phyloP scores from a whole-genome alignment of 2,329 filamentous ascomycete genomes.

The Byssothecium circinans region DNA sequence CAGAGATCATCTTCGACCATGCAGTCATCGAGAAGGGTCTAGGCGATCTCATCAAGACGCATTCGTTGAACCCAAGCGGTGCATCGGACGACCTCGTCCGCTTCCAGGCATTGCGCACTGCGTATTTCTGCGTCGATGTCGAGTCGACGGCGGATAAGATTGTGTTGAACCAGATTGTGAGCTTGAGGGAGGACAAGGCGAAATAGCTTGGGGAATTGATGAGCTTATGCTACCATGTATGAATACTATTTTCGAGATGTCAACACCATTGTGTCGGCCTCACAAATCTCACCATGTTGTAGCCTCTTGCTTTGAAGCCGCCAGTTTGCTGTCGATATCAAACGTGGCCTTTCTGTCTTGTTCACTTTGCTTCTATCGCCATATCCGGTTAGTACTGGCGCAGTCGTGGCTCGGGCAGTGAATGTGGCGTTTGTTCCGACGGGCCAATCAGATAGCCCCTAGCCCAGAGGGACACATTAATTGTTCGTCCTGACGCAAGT shows the following conservation, averaged over 20 bases:
- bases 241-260: no score
- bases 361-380: no score
- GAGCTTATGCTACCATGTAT: no score
- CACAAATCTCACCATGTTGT: no score
- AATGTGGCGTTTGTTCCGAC: not conserved
- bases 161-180: conserved; percentile 88
- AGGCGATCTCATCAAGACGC: conserved; percentile 71
- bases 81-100: conserved; percentile 59
- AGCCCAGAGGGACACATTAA: not conserved
- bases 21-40: conserved; percentile 84
- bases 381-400: no score
- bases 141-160: conserved; percentile 73
- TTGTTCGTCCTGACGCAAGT: not conserved
- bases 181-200: conserved; percentile 75
- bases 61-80: conserved; percentile 33
- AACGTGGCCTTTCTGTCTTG: no score
- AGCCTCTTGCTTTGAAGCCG: no score
- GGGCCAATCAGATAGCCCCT: no score
- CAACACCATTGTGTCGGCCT: no score
- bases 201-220: conserved; percentile 20
- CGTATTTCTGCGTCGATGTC: conserved; percentile 79
- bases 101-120: conserved; percentile 89
- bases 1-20: conserved; percentile 74
- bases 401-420: not conserved
- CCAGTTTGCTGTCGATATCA: no score